phyloP scores from a whole-genome alignment of 176 grass and related monocot genomes.

The Phoenix roebelenii region DNA sequence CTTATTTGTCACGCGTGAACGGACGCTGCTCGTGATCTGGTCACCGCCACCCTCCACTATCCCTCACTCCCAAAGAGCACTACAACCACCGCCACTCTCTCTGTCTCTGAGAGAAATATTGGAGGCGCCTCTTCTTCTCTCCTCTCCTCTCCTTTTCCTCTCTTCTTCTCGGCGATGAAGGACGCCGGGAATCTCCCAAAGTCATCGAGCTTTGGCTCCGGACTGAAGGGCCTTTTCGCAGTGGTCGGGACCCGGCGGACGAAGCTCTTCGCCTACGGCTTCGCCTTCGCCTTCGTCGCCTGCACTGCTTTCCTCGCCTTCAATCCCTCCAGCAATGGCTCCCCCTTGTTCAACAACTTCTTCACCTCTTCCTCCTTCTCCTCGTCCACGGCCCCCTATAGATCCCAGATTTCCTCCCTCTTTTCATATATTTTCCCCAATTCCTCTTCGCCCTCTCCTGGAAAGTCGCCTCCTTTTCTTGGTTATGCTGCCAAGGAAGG shows the following conservation, averaged over 20 bases:
- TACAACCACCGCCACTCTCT: too few relatives aligned
- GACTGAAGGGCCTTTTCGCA: conserved; percentile 11
- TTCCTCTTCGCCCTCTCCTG: conserved; percentile 26
- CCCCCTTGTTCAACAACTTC: conserved; percentile 56
- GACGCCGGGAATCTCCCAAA: too few relatives aligned
- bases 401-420: conserved; percentile 46
- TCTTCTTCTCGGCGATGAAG: too few relatives aligned
- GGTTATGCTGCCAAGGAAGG: too few relatives aligned
- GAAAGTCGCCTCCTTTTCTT: background rate
- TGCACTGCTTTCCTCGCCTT: conserved; percentile 51
- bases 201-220: background rate
- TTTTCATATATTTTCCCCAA: conserved; percentile 55
- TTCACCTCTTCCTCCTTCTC: conserved; percentile 35
- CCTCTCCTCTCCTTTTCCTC: too few relatives aligned
- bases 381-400: conserved; percentile 31
- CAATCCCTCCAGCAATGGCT: conserved; percentile 28
- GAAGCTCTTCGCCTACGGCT: conserved; percentile 61
- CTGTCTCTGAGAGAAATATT: too few relatives aligned
- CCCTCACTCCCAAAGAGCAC: too few relatives aligned
- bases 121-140: too few relatives aligned
- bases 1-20: too few relatives aligned
- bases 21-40: too few relatives aligned
- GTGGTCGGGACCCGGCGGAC: conserved; percentile 10
- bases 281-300: conserved; percentile 48
- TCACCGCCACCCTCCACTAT: too few relatives aligned